A percentile compares a stretch with the other conserved stretches of the same genome.
Evolutionary conservation across 164 flowering plant species (phyloP).

Genomic region (Magnolia changhungtana): DNA sequence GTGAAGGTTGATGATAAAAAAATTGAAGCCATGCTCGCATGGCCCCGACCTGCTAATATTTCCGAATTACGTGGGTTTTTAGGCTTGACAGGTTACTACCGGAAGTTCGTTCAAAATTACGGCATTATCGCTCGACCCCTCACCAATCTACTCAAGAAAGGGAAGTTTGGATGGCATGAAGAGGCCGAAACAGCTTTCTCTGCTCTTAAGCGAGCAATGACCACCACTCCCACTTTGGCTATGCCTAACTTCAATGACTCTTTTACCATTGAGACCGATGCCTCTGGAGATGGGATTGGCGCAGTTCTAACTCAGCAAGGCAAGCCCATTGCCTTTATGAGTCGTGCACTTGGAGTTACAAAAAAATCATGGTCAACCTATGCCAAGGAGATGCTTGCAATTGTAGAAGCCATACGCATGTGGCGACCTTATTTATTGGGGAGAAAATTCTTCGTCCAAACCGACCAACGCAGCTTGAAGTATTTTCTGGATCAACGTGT

Average conservation of each 20-base stretch:
- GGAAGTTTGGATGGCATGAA: background rate
- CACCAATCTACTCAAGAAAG: conserved; percentile 9
- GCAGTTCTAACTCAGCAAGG: too few relatives aligned
- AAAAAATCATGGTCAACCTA: background rate
- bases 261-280: too few relatives aligned
- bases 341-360: background rate
- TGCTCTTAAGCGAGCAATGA: background rate
- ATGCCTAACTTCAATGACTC: background rate
- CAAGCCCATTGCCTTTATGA: background rate
- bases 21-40: background rate
- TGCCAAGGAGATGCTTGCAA: background rate
- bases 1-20: background rate
- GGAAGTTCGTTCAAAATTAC: conserved; percentile 6
- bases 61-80: conserved; percentile 5
- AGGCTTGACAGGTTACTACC: conserved; percentile 15
- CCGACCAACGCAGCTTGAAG: background rate
- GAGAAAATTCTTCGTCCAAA: background rate
- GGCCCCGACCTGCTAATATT: conserved; percentile 10
- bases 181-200: conserved; percentile 6
- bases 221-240: background rate
- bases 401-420: background rate
- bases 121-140: background rate
- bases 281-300: too few relatives aligned
- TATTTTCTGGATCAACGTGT: background rate
- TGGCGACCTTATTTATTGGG: background rate